Percentiles rank a stretch among this genome's conserved stretches.
Evolutionary conservation across 495 filamentous ascomycete species (phyloP).

Genomic region (Xylaria flabelliformis): DNA sequence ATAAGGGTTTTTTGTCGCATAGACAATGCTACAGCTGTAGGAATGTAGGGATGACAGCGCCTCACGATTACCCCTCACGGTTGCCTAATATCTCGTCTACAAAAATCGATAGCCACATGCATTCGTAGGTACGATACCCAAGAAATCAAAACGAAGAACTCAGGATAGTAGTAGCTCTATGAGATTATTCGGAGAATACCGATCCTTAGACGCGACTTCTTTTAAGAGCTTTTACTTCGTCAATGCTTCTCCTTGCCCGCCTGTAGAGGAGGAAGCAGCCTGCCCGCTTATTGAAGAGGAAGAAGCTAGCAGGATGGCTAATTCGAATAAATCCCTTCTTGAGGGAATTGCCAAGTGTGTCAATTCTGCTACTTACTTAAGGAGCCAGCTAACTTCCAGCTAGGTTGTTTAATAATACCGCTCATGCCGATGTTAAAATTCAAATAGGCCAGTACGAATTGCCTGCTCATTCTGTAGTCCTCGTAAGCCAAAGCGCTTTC

Average conservation of each 20-base stretch:
- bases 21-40: too few relatives aligned
- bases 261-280: not conserved
- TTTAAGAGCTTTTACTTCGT: too few relatives aligned
- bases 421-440: slow-evolving; percentile 18
- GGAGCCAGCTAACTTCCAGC: not conserved
- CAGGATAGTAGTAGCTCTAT: too few relatives aligned
- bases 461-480: slow-evolving; percentile 17
- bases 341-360: slow-evolving; percentile 6
- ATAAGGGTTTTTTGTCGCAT: not conserved
- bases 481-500: slow-evolving; percentile 9
- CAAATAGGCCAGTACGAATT: slow-evolving; percentile 10
- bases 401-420: slow-evolving; percentile 20
- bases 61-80: too few relatives aligned
- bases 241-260: too few relatives aligned
- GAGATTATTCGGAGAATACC: too few relatives aligned
- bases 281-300: not conserved
- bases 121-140: too few relatives aligned
- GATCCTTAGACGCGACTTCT: too few relatives aligned
- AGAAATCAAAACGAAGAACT: too few relatives aligned
- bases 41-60: too few relatives aligned
- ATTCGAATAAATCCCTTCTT: not conserved
- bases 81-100: too few relatives aligned
- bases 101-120: too few relatives aligned
- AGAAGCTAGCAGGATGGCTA: not conserved
- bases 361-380: not conserved